Evolutionary conservation across 768 basidiomycete species (phyloP), one percentile per base, ranked within the genome.

Genomic region (Tremella fuciformis): DNA sequence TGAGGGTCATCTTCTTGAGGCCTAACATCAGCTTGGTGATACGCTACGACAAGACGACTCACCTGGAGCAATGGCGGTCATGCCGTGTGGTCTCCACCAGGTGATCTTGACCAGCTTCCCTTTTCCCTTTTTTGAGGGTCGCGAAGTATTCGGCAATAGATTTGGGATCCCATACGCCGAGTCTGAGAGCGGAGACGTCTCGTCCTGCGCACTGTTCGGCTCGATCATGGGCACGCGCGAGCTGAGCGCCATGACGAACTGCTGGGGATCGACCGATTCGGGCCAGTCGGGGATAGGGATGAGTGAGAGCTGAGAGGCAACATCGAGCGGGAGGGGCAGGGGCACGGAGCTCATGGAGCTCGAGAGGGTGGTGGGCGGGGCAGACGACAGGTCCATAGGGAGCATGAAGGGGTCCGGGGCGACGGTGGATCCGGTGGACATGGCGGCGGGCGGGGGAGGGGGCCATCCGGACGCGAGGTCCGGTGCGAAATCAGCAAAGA

Each of bases 181-280:
- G 15, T 22, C n/a, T 8, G 21, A 21, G 7, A 50, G 21, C 13
- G 48, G 48, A 16, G 48, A 50, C 22, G 48, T 21, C 51, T 58
- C 55, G 37, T 58, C 62, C 7, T 38, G 37, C 0, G 56, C 41
- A 21, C 58, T 63, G 41, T 50, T 53, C 22, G 63, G 62, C 46
- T 67, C 65, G 4, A 67, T 56, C 22, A 47, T 50, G 0, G 66
- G 66, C 13, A 67, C 37, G 39, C 50, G 54, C 9, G 48, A 50
- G 22, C 48, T 50, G 21, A 50, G 21, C 11, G 48, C 48, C 48
- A 50, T 19, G 48, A 50, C 48, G 24, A 50, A 50, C 15, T 21
- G 21, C 24, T 21, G 26, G n/a, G 21, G 48, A 22, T 25, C 48
- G 48, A 50, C 29, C 6, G 29, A 34, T 11, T 34, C 29, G 29